A percentile compares a stretch with the other conserved stretches of the same genome.
Conservation (phyloP, 495 filamentous ascomycete genomes). For the Neurospora hispaniola region DNA sequence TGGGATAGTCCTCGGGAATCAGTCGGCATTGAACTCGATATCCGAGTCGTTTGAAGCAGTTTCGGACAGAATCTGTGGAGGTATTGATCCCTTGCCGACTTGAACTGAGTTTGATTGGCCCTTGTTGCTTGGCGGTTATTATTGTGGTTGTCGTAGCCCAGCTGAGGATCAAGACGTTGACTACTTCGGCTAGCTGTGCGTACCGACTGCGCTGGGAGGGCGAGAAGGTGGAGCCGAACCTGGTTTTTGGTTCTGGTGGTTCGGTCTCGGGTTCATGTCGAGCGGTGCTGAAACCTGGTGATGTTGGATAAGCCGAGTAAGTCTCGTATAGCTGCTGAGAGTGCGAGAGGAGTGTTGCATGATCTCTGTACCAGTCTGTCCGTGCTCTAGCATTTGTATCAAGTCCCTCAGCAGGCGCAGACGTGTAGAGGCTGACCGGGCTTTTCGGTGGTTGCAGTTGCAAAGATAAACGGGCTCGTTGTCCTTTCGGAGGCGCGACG, state of each 20-base stretch:
- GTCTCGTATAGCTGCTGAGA: background rate
- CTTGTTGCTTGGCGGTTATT: conserved; percentile 7
- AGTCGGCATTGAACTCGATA: conserved; percentile 18
- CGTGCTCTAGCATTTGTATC: background rate
- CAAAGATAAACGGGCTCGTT: background rate
- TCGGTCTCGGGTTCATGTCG: background rate
- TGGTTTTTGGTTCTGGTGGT: background rate
- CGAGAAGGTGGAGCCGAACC: background rate
- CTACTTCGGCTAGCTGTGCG: conserved; percentile 7
- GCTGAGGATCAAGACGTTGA: conserved; percentile 17
- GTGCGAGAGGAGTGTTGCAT: background rate
- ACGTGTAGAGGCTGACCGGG: background rate
- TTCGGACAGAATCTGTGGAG: conserved; percentile 11
- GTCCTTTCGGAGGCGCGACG: background rate
- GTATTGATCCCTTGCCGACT: background rate
- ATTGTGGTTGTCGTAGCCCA: conserved; percentile 10
- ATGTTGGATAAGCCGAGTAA: background rate
- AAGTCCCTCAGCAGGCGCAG: background rate
- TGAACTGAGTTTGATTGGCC: background rate
- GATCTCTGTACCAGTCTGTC: background rate
- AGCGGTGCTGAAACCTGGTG: background rate
- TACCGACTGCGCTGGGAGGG: background rate
- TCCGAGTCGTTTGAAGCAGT: conserved; percentile 15
- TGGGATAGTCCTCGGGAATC: conserved; percentile 18
- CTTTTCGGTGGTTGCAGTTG: background rate